Percentiles rank a stretch among this genome's conserved stretches.
Evolutionary conservation across 2,329 filamentous ascomycete genomes (phyloP).

Genomic region (Epichloe gansuensis): DNA sequence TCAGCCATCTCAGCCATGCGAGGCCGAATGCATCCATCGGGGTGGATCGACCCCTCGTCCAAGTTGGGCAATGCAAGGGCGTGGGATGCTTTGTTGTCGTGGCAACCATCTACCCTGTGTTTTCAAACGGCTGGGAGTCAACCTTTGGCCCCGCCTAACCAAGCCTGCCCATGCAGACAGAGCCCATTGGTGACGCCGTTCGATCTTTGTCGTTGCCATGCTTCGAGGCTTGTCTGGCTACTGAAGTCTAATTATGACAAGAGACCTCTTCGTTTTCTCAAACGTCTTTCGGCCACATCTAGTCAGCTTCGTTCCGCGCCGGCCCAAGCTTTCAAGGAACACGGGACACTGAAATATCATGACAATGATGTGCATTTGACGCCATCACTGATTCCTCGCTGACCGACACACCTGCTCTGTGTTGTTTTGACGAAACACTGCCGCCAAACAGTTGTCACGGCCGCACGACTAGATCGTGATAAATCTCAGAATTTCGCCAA

Average conservation of each 20-base stretch:
- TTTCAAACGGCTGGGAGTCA: slow-evolving; percentile 2
- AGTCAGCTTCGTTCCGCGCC: neutral
- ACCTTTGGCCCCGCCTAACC: neutral
- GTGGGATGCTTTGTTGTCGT: slow-evolving; percentile 4
- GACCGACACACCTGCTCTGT: neutral
- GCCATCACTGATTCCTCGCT: neutral
- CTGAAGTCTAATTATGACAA: neutral
- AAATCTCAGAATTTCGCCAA: neutral
- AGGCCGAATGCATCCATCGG: too few relatives aligned
- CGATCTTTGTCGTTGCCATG: slow-evolving; percentile 5
- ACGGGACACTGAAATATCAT: neutral
- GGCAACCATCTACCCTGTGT: slow-evolving; percentile 12
- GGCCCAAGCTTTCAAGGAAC: neutral
- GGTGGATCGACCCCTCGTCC: too few relatives aligned
- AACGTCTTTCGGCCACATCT: neutral
- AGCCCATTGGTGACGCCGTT: neutral
- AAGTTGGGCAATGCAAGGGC: neutral
- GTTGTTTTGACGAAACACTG: neutral
- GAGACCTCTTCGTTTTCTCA: neutral
- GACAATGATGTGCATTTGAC: neutral
- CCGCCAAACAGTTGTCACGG: neutral
- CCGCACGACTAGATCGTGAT: neutral
- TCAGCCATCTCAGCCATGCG: too few relatives aligned
- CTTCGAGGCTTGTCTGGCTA: slow-evolving; percentile 1
- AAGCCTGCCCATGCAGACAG: neutral